These are phyloP conservation scores for Camellia lanceoleosa DNA, from an alignment of 148 eudicot species.

Conservation along the genomic window DNA sequence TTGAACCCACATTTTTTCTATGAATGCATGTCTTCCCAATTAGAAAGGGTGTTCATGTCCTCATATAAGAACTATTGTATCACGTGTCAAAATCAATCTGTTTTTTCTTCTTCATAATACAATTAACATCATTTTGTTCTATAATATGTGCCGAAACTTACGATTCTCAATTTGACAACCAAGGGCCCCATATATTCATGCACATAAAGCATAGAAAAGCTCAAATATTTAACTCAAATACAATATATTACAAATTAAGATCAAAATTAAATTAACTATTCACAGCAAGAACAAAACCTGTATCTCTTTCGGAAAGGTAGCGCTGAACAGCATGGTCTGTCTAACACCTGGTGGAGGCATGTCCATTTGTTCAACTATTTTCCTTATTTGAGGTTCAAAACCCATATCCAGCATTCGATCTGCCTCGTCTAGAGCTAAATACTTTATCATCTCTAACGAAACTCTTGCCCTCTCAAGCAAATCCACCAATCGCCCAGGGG, in stretches of 20 bases:
- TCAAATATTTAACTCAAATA: not conserved
- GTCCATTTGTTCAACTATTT: constrained; percentile 51
- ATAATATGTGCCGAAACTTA: too few relatives aligned
- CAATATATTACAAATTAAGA: not conserved
- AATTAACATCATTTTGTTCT: too few relatives aligned
- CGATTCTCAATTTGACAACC: too few relatives aligned
- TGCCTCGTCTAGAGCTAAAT: constrained; percentile 58
- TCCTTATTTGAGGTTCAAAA: constrained; percentile 61
- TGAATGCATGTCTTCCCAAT: too few relatives aligned
- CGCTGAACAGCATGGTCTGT: constrained; percentile 55
- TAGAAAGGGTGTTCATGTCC: too few relatives aligned
- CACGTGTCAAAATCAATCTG: too few relatives aligned
- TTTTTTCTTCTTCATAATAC: too few relatives aligned
- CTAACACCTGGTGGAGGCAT: constrained; percentile 55
- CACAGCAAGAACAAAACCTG: constrained; percentile 27
- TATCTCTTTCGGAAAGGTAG: constrained; percentile 55
- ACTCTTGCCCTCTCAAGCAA: constrained; percentile 59
- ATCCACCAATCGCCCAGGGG: constrained; percentile 59
- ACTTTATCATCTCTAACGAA: constrained; percentile 48
- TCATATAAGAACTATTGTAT: too few relatives aligned
- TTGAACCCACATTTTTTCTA: too few relatives aligned
- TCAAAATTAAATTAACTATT: not conserved
- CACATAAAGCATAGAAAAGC: not conserved
- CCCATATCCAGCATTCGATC: constrained; percentile 62
- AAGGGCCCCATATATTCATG: too few relatives aligned